Conservation (phyloP, 352 stramenopile genomes). For the Phytophthora quininea region DNA sequence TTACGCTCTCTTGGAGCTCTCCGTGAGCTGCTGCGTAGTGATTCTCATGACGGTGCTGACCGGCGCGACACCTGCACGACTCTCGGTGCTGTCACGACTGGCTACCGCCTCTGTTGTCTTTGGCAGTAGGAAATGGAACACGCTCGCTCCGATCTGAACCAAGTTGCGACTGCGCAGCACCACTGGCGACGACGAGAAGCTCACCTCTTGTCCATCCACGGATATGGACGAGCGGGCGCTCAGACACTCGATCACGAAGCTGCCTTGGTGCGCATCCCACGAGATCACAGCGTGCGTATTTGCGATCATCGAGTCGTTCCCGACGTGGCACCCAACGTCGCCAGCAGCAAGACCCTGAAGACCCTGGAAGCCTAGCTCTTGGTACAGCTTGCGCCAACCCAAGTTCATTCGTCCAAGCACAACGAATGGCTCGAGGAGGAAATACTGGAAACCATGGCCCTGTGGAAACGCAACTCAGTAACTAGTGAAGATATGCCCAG, state of each 20-base stretch:
- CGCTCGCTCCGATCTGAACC: conserved; percentile 70
- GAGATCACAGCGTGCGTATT: conserved; percentile 68
- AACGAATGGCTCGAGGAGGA: conserved; percentile 66
- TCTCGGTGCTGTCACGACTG: conserved; percentile 17
- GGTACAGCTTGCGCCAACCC: conserved; percentile 68
- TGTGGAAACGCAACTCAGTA: conserved; percentile 22
- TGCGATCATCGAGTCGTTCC: conserved; percentile 65
- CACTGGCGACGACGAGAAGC: conserved; percentile 51
- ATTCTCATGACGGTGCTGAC: background rate
- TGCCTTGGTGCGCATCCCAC: conserved; percentile 50
- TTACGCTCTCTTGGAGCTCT: conserved; percentile 2
- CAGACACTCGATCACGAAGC: conserved; percentile 78
- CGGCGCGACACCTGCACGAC: conserved; percentile 20
- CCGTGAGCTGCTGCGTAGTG: background rate
- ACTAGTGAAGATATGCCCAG: background rate
- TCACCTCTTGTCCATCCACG: conserved; percentile 70
- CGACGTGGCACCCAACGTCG: conserved; percentile 74
- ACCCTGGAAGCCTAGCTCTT: conserved; percentile 47
- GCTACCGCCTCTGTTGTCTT: conserved; percentile 25
- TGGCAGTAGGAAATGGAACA: conserved; percentile 83
- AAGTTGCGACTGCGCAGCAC: conserved; percentile 56
- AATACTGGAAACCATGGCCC: conserved; percentile 68
- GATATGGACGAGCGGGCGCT: conserved; percentile 55
- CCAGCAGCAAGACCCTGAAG: conserved; percentile 57
- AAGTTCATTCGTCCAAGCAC: conserved; percentile 67